Percentiles rank a stretch among this genome's conserved stretches.
Evolutionary conservation across 352 stramenopile species (phyloP).

Genomic region (Phytopythium montanum): DNA sequence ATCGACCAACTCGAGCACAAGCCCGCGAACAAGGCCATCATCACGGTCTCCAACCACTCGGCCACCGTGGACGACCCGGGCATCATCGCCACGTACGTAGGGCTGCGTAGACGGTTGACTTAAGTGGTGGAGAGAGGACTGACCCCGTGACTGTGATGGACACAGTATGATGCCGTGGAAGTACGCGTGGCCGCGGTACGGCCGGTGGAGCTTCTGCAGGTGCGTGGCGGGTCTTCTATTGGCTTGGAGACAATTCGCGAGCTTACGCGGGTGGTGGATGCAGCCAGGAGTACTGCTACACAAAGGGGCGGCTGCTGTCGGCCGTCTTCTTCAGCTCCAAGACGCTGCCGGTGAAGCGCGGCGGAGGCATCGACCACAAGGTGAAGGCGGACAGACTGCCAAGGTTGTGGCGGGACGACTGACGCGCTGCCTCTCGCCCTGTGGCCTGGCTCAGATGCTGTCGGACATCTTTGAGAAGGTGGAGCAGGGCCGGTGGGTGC

Average conservation of each 20-base stretch:
- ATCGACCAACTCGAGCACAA: constrained; percentile 34
- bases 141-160: constrained; percentile 2
- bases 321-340: constrained; percentile 68
- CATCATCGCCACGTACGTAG: constrained; percentile 56
- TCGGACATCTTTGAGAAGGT: constrained; percentile 78
- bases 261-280: constrained; percentile 2
- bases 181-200: constrained; percentile 45
- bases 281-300: constrained; percentile 86
- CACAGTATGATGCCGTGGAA: constrained; percentile 73
- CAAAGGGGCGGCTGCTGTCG: constrained; percentile 45
- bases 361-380: constrained; percentile 65
- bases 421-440: not conserved
- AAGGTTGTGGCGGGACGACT: not conserved
- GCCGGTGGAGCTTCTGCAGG: constrained; percentile 76
- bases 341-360: constrained; percentile 68
- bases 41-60: constrained; percentile 85
- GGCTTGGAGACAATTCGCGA: not conserved
- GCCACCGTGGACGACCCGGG: constrained; percentile 78
- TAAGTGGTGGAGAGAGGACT: constrained; percentile 7
- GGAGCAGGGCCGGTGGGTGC: constrained; percentile 74
- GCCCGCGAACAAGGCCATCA: constrained; percentile 46
- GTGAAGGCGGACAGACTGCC: not conserved
- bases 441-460: constrained; percentile 49
- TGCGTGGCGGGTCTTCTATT: constrained; percentile 16
- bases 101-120: not conserved